phyloP scores from a whole-genome alignment of 371 early-diverging fungal genomes.

The Zychaea mexicana region DNA sequence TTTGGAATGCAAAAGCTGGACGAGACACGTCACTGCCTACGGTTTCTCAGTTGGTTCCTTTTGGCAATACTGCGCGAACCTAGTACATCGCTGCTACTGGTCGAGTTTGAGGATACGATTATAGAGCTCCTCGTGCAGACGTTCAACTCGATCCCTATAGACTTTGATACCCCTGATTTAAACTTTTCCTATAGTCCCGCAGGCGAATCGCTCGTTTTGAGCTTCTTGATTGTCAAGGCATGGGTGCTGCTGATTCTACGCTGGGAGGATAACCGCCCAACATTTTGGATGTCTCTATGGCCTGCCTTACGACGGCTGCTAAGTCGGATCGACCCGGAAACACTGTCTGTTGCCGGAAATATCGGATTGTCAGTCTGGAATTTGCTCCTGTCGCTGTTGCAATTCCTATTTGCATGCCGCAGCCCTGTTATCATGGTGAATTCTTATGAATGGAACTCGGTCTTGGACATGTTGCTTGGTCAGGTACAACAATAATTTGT shows the following conservation, averaged over 20 bases:
- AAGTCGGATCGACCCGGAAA: constrained; percentile 26
- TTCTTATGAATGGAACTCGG: constrained; percentile 49
- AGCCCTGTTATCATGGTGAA: constrained; percentile 41
- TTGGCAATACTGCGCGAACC: constrained; percentile 29
- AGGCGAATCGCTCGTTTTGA: constrained; percentile 40
- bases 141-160: constrained; percentile 41
- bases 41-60: constrained; percentile 53
- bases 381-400: constrained; percentile 47
- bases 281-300: constrained; percentile 48
- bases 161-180: constrained; percentile 37
- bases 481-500: constrained; percentile 27
- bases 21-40: constrained; percentile 44
- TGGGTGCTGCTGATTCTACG: constrained; percentile 37
- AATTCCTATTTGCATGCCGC: constrained; percentile 44
- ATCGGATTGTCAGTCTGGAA: constrained; percentile 47
- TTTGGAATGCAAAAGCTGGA: constrained; percentile 45
- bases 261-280: constrained; percentile 12
- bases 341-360: constrained; percentile 30
- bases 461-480: constrained; percentile 33
- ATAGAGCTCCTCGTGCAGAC: constrained; percentile 42
- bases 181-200: constrained; percentile 45
- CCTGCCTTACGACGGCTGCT: constrained; percentile 36
- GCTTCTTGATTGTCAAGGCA: constrained; percentile 42
- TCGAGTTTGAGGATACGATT: constrained; percentile 39
- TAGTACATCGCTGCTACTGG: constrained; percentile 24